Base-by-base conservation (phyloP, 2,329 filamentous ascomycete species). In the Penicillium polonicum region DNA sequence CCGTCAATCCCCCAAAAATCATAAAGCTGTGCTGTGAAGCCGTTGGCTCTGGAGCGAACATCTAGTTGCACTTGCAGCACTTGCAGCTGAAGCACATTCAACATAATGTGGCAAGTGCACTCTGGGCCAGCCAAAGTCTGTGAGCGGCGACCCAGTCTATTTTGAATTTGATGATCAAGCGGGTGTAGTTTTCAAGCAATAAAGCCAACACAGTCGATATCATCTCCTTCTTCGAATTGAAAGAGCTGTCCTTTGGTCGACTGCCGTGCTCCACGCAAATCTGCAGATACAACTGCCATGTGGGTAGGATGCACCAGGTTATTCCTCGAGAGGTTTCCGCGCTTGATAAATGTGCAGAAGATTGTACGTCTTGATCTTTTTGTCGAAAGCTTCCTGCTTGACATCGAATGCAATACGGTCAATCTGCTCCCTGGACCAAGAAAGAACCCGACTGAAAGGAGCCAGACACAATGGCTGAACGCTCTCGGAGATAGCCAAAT, bases 381-480 rank as follows among this genome's bases (percentile, higher is more conserved):
- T 84, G 67, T 84, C 84, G 70, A 85, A 87, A 17, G 91, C 85
- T 68, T 94, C 88, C 43, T 78, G 79, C 68, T 85, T 85, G 27
- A 89, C 89, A 25, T 83, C 80, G 4, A 80, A 76, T 45, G 87
- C 79, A 36, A 95, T 78, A 17, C 81, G 79, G 55, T 80, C 77
- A 46, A 95, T 87, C 60, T 89, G 79, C n/a, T 82, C 79, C 45
- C 79, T 71, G 43, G 81, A 78, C 84, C 85, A 90, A 33, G 78
- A 74, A 52, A 85, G 83, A 42, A 87, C 79, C 57, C 87, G 83
- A 44, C 84, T 87, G 69, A 97, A 82, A 8, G 92, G 88, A 36
- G 83, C 88, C 67, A 94, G 74, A 63, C 87, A 88, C 67, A 95
- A 79, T 13, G 87, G 86, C 65, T 91, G 85, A 49, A 95, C 76